A percentile compares a stretch with the other conserved stretches of the same genome.
phyloP scores from a whole-genome alignment of 768 basidiomycete genomes.

The Lanmaoa rubissima region DNA sequence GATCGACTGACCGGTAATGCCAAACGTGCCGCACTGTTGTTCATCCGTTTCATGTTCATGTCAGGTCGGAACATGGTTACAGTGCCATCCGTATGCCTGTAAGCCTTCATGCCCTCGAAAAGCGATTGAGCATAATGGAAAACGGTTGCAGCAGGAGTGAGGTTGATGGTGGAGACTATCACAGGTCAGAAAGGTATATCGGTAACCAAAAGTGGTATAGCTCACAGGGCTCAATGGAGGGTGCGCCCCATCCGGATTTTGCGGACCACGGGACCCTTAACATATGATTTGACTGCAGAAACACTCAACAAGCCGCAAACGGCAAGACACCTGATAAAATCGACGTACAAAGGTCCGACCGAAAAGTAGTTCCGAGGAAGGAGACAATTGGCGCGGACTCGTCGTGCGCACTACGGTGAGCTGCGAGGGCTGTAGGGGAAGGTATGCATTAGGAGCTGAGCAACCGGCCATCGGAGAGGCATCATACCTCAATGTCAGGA shows the following conservation, averaged over 20 bases:
- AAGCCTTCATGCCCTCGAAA: slow-evolving; percentile 96
- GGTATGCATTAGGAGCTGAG: not conserved
- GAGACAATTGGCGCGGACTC: slow-evolving; percentile 61
- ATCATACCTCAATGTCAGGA: slow-evolving; percentile 53
- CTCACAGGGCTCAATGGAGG: slow-evolving; percentile 82
- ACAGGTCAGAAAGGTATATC: slow-evolving; percentile 2
- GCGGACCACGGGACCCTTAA: slow-evolving; percentile 72
- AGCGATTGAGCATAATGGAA: slow-evolving; percentile 91
- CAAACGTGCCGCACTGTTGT: slow-evolving; percentile 72
- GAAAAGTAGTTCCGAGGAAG: slow-evolving; percentile 69
- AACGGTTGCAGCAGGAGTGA: slow-evolving; percentile 53
- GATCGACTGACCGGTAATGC: slow-evolving; percentile 62
- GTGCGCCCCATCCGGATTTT: slow-evolving; percentile 74
- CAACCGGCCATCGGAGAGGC: not conserved
- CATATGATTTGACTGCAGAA: slow-evolving; percentile 80
- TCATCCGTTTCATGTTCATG: slow-evolving; percentile 98
- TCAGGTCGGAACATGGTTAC: slow-evolving; percentile 90
- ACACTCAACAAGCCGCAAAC: slow-evolving; percentile 6
- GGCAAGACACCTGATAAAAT: not conserved
- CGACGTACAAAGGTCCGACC: slow-evolving; percentile 77
- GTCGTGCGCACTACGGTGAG: slow-evolving; percentile 49
- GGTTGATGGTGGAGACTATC: slow-evolving; percentile 23
- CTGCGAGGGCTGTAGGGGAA: slow-evolving; percentile 42
- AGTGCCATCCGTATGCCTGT: slow-evolving; percentile 66
- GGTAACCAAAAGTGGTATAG: slow-evolving; percentile 5